phyloP scores from a whole-genome alignment of 108 stramenopile genomes.

The Phaeodactylum tricornutum region DNA sequence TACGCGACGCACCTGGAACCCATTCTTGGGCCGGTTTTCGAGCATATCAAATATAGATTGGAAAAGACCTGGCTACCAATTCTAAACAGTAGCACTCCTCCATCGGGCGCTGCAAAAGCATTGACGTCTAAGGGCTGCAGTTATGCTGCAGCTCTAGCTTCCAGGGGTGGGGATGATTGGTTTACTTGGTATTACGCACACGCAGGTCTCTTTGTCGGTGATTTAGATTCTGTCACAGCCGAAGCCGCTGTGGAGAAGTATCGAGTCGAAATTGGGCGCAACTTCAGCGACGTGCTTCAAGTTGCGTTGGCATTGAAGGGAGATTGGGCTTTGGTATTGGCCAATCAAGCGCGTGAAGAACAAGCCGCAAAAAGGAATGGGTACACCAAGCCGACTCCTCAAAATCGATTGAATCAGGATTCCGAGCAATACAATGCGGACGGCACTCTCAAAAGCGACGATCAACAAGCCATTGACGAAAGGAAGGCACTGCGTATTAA shows the following conservation, averaged over 20 bases:
- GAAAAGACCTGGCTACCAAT: slow-evolving; percentile 67
- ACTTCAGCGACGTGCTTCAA: slow-evolving; percentile 68
- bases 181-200: slow-evolving; percentile 59
- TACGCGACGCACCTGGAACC: slow-evolving; percentile 72
- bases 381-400: slow-evolving; percentile 29
- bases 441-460: slow-evolving; percentile 37
- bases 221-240: slow-evolving; percentile 54
- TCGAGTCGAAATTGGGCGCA: slow-evolving; percentile 70
- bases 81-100: slow-evolving; percentile 5
- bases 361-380: slow-evolving; percentile 26
- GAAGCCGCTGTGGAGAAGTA: slow-evolving; percentile 77
- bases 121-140: slow-evolving; percentile 38
- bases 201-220: slow-evolving; percentile 81
- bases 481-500: slow-evolving; percentile 67
- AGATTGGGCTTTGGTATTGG: slow-evolving; percentile 37
- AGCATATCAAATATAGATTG: slow-evolving; percentile 65
- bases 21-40: slow-evolving; percentile 65
- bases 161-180: slow-evolving; percentile 56
- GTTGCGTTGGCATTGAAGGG: slow-evolving; percentile 58
- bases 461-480: slow-evolving; percentile 57
- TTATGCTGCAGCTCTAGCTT: slow-evolving; percentile 41
- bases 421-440: slow-evolving; percentile 61
- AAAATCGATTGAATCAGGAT: slow-evolving; percentile 25
- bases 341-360: slow-evolving; percentile 59
- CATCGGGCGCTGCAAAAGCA: slow-evolving; percentile 36